Percentiles rank a stretch among this genome's conserved stretches.
These are phyloP conservation scores for Kwoniella dejecticola DNA, from an alignment of 768 basidiomycete genomes.

Conservation along the genomic window DNA sequence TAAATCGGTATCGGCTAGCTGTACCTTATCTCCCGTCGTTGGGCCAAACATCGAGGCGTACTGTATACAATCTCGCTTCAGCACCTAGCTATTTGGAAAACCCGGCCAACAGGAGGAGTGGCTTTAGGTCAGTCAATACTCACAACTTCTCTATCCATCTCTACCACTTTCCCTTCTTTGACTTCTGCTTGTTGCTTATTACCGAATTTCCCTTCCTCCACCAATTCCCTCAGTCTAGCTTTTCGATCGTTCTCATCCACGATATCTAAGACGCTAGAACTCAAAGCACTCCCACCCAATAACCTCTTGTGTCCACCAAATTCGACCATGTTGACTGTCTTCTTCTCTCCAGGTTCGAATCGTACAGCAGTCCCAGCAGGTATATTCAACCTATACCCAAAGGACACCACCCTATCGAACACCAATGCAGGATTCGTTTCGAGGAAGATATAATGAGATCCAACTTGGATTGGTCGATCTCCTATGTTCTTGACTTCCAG, in stretches of 20 bases:
- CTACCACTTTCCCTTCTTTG: slow-evolving; percentile 61
- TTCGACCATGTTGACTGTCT: slow-evolving; percentile 76
- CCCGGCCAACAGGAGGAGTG: neutral
- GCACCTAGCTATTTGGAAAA: neutral
- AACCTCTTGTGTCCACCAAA: slow-evolving; percentile 73
- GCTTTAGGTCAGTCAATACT: slow-evolving; percentile 27
- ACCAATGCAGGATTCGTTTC: slow-evolving; percentile 79
- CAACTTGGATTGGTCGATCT: slow-evolving; percentile 91
- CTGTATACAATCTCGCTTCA: no score
- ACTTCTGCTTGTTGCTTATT: slow-evolving; percentile 60
- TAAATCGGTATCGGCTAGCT: slow-evolving; percentile 82
- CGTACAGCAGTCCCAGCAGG: slow-evolving; percentile 92
- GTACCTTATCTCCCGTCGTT: slow-evolving; percentile 82
- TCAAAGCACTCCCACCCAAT: slow-evolving; percentile 78
- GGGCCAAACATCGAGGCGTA: slow-evolving; percentile 97
- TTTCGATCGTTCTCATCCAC: slow-evolving; percentile 39
- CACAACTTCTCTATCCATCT: slow-evolving; percentile 57
- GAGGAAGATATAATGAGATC: slow-evolving; percentile 91
- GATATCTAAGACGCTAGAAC: slow-evolving; percentile 58
- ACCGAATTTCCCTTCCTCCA: slow-evolving; percentile 66
- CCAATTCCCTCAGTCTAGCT: slow-evolving; percentile 49
- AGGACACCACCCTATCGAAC: slow-evolving; percentile 79
- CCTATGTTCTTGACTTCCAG: slow-evolving; percentile 85
- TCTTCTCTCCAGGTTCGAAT: slow-evolving; percentile 89
- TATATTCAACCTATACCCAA: slow-evolving; percentile 77